These are phyloP conservation scores for Prorocentrum cordatum DNA, from an alignment of 169 alveolate species.

Conservation along the genomic window DNA sequence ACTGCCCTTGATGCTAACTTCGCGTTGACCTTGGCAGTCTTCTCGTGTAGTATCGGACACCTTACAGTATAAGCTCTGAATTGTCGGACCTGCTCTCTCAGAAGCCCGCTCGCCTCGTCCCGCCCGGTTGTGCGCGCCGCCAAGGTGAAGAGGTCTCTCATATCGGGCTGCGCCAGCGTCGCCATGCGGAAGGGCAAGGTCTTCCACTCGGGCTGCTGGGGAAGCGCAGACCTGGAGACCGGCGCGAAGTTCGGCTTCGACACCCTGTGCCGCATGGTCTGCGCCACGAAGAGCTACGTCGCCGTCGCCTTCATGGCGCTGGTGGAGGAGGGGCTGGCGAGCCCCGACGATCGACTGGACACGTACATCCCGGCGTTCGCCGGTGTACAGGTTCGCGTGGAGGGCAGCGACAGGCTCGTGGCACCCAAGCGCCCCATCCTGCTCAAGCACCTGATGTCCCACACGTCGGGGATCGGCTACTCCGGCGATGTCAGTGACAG, in stretches of 20 bases:
- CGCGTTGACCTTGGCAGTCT: too few relatives aligned
- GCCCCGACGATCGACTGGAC: neutral
- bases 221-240: neutral
- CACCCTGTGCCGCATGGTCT: neutral
- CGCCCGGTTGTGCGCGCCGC: too few relatives aligned
- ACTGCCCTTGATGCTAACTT: too few relatives aligned
- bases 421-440: neutral
- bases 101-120: too few relatives aligned
- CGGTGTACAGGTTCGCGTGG: neutral
- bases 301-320: neutral
- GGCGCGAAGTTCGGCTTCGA: neutral
- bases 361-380: neutral
- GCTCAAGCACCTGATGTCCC: neutral
- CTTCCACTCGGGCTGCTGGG: too few relatives aligned
- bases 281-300: neutral
- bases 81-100: too few relatives aligned
- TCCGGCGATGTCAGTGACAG: too few relatives aligned
- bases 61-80: too few relatives aligned
- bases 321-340: neutral
- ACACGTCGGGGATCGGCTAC: neutral
- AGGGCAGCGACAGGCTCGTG: neutral
- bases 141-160: too few relatives aligned
- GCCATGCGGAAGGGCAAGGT: too few relatives aligned
- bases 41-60: too few relatives aligned
- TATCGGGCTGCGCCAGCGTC: too few relatives aligned